phyloP scores from a whole-genome alignment of 2,329 filamentous ascomycete species.

The Penicillium hesseltinei region DNA sequence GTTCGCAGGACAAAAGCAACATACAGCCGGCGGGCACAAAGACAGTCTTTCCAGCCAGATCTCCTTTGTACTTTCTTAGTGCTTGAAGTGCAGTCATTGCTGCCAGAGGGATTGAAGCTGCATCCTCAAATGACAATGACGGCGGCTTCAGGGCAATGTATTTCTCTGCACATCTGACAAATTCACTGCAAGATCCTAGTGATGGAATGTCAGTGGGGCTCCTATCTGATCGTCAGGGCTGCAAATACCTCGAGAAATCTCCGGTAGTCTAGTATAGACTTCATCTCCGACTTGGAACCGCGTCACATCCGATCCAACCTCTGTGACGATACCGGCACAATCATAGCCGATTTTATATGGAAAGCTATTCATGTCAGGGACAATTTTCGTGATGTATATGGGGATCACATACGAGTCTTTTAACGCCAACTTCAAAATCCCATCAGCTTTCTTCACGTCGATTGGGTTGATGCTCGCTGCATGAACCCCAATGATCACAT shows the following conservation, averaged over 20 bases:
- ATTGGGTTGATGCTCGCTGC: constrained; percentile 49
- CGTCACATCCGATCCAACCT: constrained; percentile 35
- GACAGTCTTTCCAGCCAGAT: constrained; percentile 52
- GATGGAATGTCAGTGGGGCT: not conserved
- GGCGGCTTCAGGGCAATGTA: constrained; percentile 43
- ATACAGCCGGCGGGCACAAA: constrained; percentile 50
- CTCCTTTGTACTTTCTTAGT: constrained; percentile 45
- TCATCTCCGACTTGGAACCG: constrained; percentile 41
- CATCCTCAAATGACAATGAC: constrained; percentile 43
- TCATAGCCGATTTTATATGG: constrained; percentile 48
- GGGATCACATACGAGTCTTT: constrained; percentile 30
- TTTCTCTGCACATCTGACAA: constrained; percentile 32
- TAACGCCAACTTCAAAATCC: constrained; percentile 34
- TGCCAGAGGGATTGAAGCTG: constrained; percentile 44
- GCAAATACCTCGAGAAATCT: constrained; percentile 29
- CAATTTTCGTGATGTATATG: not conserved
- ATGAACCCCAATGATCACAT: constrained; percentile 42
- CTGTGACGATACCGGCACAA: constrained; percentile 39
- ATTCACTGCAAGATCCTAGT: constrained; percentile 41
- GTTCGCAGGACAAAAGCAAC: not conserved
- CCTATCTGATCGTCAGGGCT: not conserved
- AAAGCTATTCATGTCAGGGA: constrained; percentile 29
- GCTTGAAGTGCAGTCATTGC: constrained; percentile 48
- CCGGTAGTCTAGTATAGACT: constrained; percentile 39
- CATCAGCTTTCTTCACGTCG: constrained; percentile 45